Evolutionary conservation across 2,329 filamentous ascomycete genomes (phyloP).

Genomic region (Exophiala calicioides): DNA sequence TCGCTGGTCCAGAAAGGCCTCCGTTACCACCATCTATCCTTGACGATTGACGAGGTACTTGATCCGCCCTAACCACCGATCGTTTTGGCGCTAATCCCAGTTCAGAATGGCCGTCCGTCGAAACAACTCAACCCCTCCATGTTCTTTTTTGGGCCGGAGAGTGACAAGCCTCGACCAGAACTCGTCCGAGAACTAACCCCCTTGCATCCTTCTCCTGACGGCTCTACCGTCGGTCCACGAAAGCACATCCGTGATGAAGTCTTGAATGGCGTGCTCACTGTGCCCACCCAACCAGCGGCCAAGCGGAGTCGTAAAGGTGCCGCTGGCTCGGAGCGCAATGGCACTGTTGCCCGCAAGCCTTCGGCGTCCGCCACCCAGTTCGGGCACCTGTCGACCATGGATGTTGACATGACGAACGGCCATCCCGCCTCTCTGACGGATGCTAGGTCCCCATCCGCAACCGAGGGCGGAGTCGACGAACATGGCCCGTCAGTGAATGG

Average conservation of each 20-base stretch:
- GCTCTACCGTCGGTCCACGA: conserved; percentile 31
- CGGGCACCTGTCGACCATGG: conserved; percentile 29
- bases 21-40: conserved; percentile 50
- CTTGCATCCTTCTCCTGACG: conserved; percentile 34
- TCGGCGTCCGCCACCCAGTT: conserved; percentile 34
- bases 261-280: conserved; percentile 41
- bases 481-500: conserved; percentile 33
- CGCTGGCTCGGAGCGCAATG: conserved; percentile 35
- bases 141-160: conserved; percentile 51
- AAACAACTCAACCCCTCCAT: conserved; percentile 39
- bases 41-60: conserved; percentile 48
- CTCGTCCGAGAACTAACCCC: conserved; percentile 31
- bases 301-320: conserved; percentile 37
- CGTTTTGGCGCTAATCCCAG: conserved; percentile 18
- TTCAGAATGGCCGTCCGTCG: conserved; percentile 31
- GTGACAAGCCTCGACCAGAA: conserved; percentile 34
- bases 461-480: conserved; percentile 43
- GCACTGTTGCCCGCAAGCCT: conserved; percentile 33
- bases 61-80: background rate
- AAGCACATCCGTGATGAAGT: conserved; percentile 39
- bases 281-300: conserved; percentile 31
- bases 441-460: conserved; percentile 28
- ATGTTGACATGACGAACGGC: conserved; percentile 30
- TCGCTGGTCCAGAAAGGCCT: conserved; percentile 65
- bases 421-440: conserved; percentile 21